phyloP scores from a whole-genome alignment of 768 basidiomycete species.

The Tylopilus balloui region DNA sequence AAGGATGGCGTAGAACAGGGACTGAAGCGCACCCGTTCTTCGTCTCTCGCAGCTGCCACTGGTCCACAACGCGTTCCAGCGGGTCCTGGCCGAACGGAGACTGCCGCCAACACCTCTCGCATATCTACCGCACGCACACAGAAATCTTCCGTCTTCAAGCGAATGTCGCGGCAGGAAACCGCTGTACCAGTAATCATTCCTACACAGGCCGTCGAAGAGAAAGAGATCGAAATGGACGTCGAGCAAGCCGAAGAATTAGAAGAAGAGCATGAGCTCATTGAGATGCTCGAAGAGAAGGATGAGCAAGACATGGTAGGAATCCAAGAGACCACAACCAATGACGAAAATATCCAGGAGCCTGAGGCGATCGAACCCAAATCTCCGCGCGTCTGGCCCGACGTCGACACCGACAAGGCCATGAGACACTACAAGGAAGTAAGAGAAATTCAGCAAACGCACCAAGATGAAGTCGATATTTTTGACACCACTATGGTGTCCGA shows the following conservation, averaged over 20 bases:
- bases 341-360: conserved; percentile 42
- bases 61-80: conserved; percentile 66
- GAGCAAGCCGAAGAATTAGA: conserved; percentile 37
- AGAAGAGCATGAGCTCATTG: conserved; percentile 38
- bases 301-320: conserved; percentile 62
- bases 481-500: conserved; percentile 95
- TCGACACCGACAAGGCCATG: conserved; percentile 55
- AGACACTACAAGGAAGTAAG: conserved; percentile 61
- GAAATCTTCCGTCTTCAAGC: conserved; percentile 37
- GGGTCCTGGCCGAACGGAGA: conserved; percentile 51
- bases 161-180: conserved; percentile 39
- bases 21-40: conserved; percentile 55
- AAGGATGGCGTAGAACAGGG: conserved; percentile 56
- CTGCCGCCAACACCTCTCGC: conserved; percentile 41
- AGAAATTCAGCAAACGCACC: conserved; percentile 55
- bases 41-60: conserved; percentile 60
- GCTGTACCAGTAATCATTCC: conserved; percentile 41
- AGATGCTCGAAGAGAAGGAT: conserved; percentile 48
- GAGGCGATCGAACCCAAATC: conserved; percentile 37
- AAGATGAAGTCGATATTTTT: conserved; percentile 68
- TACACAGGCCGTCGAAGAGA: conserved; percentile 39
- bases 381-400: conserved; percentile 68
- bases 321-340: conserved; percentile 37
- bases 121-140: conserved; percentile 19
- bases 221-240: conserved; percentile 62